These are phyloP conservation scores for Arthrobotrys sphaeroides DNA, from an alignment of 2,329 filamentous ascomycete genomes.

Conservation along the genomic window DNA sequence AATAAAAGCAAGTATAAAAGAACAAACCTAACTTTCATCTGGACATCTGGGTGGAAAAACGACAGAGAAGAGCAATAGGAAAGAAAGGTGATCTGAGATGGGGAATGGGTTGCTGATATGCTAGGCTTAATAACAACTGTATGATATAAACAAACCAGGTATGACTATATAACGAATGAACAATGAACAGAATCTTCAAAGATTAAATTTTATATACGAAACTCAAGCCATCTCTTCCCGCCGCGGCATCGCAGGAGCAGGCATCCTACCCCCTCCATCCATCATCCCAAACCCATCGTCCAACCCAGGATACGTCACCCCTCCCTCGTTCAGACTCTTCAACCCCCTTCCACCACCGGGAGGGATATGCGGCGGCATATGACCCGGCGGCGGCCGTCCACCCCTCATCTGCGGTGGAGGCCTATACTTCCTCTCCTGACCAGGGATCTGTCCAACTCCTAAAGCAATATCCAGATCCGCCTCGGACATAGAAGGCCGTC, in stretches of 20 bases:
- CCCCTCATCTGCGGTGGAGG: constrained; percentile 50
- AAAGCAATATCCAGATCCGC: constrained; percentile 48
- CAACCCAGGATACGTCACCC: constrained; percentile 41
- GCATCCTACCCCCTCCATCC: constrained; percentile 48
- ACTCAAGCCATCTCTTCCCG: constrained; percentile 42
- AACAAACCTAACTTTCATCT: constrained; percentile 3
- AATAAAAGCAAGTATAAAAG: not conserved
- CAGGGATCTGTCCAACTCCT: constrained; percentile 46
- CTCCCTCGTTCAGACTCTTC: constrained; percentile 20
- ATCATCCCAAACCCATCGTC: constrained; percentile 48
- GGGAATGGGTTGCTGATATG: constrained; percentile 10
- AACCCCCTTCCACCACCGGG: constrained; percentile 18
- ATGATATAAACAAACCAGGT: constrained; percentile 20
- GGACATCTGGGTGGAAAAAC: not conserved
- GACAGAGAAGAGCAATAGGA: not conserved
- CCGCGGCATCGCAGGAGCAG: constrained; percentile 36
- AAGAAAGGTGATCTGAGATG: not conserved
- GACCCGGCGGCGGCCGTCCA: constrained; percentile 22
- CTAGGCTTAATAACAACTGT: constrained; percentile 25
- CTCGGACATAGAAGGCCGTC: constrained; percentile 43
- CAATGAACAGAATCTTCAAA: not conserved
- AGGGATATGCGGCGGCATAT: constrained; percentile 1
- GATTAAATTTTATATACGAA: not conserved
- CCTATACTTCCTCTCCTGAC: constrained; percentile 44
- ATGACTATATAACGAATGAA: not conserved